phyloP scores from a whole-genome alignment of 176 grass and related monocot genomes.

The Poa pratensis region DNA sequence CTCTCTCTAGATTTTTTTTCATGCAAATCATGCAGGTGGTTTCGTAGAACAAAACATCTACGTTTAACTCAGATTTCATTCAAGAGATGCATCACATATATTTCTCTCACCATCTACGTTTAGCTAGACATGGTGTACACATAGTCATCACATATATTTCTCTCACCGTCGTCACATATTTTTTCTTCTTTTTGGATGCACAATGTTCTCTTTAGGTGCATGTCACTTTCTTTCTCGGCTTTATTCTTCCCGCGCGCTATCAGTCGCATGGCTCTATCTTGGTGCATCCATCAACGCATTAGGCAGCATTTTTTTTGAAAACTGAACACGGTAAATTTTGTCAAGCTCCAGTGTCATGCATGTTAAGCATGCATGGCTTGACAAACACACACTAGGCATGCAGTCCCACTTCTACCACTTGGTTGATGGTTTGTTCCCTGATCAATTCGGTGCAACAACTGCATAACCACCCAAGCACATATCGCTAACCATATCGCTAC shows the following conservation, averaged over 20 bases:
- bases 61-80: background rate
- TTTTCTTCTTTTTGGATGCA: background rate
- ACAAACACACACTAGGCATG: background rate
- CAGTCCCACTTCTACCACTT: background rate
- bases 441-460: slow-evolving; percentile 42
- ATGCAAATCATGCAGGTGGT: no score
- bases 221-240: slow-evolving; percentile 40
- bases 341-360: background rate
- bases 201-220: slow-evolving; percentile 17
- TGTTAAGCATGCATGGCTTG: background rate
- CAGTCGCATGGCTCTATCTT: slow-evolving; percentile 25
- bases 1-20: background rate
- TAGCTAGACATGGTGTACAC: slow-evolving; percentile 5
- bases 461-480: slow-evolving; percentile 24
- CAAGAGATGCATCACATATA: slow-evolving; percentile 2
- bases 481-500: slow-evolving; percentile 9
- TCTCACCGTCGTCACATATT: slow-evolving; percentile 44
- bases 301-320: background rate
- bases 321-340: slow-evolving; percentile 6
- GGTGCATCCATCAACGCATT: slow-evolving; percentile 28
- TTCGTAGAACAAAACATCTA: background rate
- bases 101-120: slow-evolving; percentile 31
- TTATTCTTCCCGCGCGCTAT: background rate
- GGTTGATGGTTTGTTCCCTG: background rate
- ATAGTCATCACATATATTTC: slow-evolving; percentile 18